Percentiles rank a stretch among this genome's conserved stretches.
Conservation (phyloP, 495 filamentous ascomycete genomes). For the Penicillium malachiteum region DNA sequence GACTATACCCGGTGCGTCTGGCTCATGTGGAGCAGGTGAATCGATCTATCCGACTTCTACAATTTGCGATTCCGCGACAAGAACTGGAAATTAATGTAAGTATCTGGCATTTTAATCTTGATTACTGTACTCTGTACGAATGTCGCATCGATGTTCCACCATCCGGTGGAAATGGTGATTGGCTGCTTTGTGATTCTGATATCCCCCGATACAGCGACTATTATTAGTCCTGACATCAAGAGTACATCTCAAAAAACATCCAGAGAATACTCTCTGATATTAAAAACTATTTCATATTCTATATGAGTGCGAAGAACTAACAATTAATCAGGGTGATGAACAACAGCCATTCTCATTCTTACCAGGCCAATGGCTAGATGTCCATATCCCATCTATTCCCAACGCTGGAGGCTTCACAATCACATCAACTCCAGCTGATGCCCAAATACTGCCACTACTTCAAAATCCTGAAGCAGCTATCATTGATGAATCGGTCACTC, state of each 20-base stretch:
- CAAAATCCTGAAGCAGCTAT: constrained; percentile 19
- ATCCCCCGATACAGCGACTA: neutral
- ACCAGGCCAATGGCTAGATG: constrained; percentile 91
- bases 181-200: neutral
- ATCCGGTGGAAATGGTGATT: neutral
- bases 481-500: constrained; percentile 19
- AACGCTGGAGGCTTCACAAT: constrained; percentile 85
- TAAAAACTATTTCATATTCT: neutral
- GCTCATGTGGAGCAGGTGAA: constrained; percentile 49
- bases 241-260: too few species aligned
- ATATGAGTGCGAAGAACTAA: neutral
- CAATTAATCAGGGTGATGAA: constrained; percentile 9
- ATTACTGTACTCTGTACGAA: neutral
- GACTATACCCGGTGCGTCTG: constrained; percentile 50
- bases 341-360: constrained; percentile 53
- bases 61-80: constrained; percentile 34
- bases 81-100: constrained; percentile 12
- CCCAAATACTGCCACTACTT: constrained; percentile 30
- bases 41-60: constrained; percentile 49
- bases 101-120: neutral
- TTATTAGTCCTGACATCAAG: too few species aligned
- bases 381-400: constrained; percentile 63
- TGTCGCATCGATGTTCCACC: neutral
- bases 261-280: too few species aligned
- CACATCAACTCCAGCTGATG: constrained; percentile 65